Base-by-base conservation (phyloP, 495 filamentous ascomycete species). In the Sporormia fimetaria region DNA sequence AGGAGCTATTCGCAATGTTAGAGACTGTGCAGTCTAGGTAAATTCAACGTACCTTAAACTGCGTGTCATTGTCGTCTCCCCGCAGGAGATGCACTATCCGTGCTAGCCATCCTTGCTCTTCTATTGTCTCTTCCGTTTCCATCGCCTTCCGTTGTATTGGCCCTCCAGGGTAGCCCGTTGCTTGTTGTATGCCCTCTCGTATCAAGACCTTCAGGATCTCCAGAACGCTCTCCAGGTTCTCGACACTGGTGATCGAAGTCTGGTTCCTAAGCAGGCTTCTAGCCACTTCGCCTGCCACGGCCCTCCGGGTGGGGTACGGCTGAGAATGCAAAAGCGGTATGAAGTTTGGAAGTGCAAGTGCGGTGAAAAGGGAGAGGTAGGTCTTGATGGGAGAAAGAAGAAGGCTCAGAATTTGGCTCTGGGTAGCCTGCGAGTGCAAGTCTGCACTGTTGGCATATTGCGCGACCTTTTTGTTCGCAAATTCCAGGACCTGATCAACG, bases 51-150 rank as follows among this genome's bases (percentile, higher is more conserved):
- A 76, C 74, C 65, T 87, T 85, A 63, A 92, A 83, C 57, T 98
- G 90, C 0, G 81, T 92, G 52, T 92, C 87, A 53, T 98, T 96
- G 55, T 87, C 72, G 16, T 81, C 67, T 10, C 74, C 78, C 43
- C 86, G 67, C 21, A 98, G 74, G 21, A 96, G 67, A 63, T 98
- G 92, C 15, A 94, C 75, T 40, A 98, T 73, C 54, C 92, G 71
- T 28, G 92, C 90, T 33, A 98, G 66, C 81, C 86, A 93, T 24
- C 90, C 90, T 69, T 98, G 90, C 61, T 96, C 90, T 60, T 95
- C 87, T 45, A 96, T 75, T 0, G 88, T 95, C 62, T 98, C 90
- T 27, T 96, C 92, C 1, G 92, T 95, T 49, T 92, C 81, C 33
- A 58, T 69, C 42, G 65, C 80, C 56, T 71, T 80, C 61, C 63